Evolutionary conservation across 2,329 filamentous ascomycete species (phyloP), one percentile per base, ranked within the genome.

Genomic region (Chaetomium sp.): DNA sequence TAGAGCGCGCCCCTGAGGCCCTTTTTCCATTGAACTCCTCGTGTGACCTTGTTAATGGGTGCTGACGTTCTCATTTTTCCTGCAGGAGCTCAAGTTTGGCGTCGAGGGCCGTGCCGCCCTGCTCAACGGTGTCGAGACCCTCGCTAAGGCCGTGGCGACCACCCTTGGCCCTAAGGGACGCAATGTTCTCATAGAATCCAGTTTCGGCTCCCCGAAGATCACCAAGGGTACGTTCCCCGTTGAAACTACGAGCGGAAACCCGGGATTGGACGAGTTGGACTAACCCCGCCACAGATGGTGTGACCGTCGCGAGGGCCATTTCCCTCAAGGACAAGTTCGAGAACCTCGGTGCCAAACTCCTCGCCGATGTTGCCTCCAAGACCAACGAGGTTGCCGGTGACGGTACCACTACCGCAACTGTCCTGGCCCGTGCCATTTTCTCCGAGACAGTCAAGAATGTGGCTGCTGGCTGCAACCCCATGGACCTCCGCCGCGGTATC

Each of bases 401-500:
- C 74, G 94, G 94, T 76, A 99, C 94, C 68, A 99, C 94, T 64
- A 96, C 91, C 64, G 94, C 94, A 63, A 99, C 94, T 62, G 94
- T 97, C 65, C 89, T 99, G 65, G 94, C 91, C 67, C 89, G 91
- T 67, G 89, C 91, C 73, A 99, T 99, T 78, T 99, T 99, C 84
- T 95, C 94, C 75, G 94, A 99, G 83, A 97, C 92, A 54, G 94
- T 97, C 73, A 99, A 99, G 87, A 99, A 99, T 74, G 94, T 99
- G 63, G 94, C 94, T 64, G 94, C 94, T 62, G 94, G 94, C 70
- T 99, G 94, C 87, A 99, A 99, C 81, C 94, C 94, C 65, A 97
- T 99, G 94, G 94, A 99, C 71, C 84, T 99, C 69, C 87, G 94
- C 74, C 87, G 94, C 68, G 94, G 94, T 75, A 97, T 94, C 69